Conservation (phyloP, 257 asterid genomes). For the Verbena officinalis region DNA sequence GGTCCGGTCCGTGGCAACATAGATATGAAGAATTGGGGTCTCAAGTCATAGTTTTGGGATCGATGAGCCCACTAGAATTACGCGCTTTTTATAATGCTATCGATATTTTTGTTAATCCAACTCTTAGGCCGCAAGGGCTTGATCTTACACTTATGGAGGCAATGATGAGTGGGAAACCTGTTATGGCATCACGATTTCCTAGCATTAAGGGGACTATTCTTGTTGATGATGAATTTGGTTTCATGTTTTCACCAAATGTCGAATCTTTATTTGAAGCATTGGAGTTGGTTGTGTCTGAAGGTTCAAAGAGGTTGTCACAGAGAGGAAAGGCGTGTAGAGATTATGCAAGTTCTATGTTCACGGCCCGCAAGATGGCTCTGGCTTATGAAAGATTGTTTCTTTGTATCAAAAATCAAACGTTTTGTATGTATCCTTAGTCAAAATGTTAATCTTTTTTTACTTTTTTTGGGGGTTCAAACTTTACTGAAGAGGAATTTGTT, state of each 20-base stretch:
- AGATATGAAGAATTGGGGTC: conserved; percentile 72
- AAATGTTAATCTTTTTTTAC: not conserved
- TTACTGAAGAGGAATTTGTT: not conserved
- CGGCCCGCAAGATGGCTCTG: conserved; percentile 85
- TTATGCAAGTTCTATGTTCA: conserved; percentile 78
- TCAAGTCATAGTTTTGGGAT: conserved; percentile 69
- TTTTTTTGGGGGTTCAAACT: not conserved
- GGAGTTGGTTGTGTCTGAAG: conserved; percentile 68
- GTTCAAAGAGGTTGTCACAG: conserved; percentile 53
- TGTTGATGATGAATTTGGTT: conserved; percentile 76
- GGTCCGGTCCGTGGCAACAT: conserved; percentile 86
- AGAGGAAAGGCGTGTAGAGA: conserved; percentile 82
- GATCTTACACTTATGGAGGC: conserved; percentile 94
- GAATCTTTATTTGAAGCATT: conserved; percentile 68
- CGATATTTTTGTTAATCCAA: conserved; percentile 83
- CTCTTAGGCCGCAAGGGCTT: conserved; percentile 95
- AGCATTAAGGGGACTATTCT: conserved; percentile 86
- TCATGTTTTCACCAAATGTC: conserved; percentile 82
- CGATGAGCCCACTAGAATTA: conserved; percentile 64
- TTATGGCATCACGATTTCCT: conserved; percentile 91
- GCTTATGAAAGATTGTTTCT: conserved; percentile 91
- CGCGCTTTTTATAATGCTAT: conserved; percentile 73
- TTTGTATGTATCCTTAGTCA: conserved; percentile 48
- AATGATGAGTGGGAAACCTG: conserved; percentile 91
- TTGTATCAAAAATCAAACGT: conserved; percentile 74